Evolutionary conservation across 2,329 filamentous ascomycete species (phyloP).

Genomic region (Macrophomina pseudophaseolina): DNA sequence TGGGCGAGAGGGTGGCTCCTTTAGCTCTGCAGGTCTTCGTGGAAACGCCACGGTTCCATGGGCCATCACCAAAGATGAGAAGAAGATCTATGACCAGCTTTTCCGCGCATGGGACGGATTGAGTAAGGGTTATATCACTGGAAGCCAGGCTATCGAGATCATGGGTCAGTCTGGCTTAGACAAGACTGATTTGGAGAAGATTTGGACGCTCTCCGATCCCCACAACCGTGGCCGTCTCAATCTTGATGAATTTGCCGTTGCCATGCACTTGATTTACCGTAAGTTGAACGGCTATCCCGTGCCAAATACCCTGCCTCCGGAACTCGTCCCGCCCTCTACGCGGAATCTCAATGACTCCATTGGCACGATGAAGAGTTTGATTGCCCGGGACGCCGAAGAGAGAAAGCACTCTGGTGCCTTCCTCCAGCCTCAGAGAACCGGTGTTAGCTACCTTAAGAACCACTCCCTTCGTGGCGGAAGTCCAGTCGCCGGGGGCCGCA

Average conservation of each 20-base stretch:
- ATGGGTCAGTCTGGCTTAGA: conserved; percentile 95
- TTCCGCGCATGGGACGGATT: conserved; percentile 98
- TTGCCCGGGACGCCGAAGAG: conserved; percentile 86
- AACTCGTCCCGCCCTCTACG: conserved; percentile 92
- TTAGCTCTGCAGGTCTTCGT: conserved; percentile 83
- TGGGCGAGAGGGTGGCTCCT: conserved; percentile 79
- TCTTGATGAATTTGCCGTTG: conserved; percentile 95
- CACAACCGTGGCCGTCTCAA: conserved; percentile 94
- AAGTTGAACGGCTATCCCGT: conserved; percentile 96
- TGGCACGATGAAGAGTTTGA: conserved; percentile 86
- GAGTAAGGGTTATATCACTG: conserved; percentile 87
- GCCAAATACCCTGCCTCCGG: conserved; percentile 83
- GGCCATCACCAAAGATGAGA: conserved; percentile 98
- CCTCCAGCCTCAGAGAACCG: conserved; percentile 90
- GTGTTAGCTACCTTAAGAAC: conserved; percentile 96
- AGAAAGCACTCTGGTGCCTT: conserved; percentile 89
- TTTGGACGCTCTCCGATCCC: conserved; percentile 94
- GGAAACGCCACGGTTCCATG: conserved; percentile 97
- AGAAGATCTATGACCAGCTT: conserved; percentile 92
- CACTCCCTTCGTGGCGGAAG: conserved; percentile 81
- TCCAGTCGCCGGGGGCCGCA: conserved; percentile 67
- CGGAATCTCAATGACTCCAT: conserved; percentile 93
- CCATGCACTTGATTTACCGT: conserved; percentile 98
- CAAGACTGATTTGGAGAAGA: conserved; percentile 84
- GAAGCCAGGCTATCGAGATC: conserved; percentile 93